A percentile compares a stretch with the other conserved stretches of the same genome.
These are phyloP conservation scores for Sporothrix humicola DNA, from an alignment of 2,329 filamentous ascomycete species.

Conservation along the genomic window DNA sequence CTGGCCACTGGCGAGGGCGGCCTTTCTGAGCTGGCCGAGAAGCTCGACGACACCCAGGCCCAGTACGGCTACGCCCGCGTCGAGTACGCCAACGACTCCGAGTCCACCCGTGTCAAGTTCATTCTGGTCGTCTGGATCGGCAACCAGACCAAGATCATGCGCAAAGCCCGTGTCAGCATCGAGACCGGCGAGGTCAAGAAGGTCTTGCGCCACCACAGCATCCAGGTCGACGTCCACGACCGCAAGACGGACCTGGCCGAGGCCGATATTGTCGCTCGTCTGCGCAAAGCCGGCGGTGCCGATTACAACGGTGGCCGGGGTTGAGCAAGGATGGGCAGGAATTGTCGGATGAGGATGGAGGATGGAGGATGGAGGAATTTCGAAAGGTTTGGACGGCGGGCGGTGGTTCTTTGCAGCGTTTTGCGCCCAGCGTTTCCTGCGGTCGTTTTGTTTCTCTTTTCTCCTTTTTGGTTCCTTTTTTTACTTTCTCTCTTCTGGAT, in stretches of 20 bases:
- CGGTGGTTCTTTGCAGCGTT: conserved; percentile 24
- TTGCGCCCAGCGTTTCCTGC: conserved; percentile 22
- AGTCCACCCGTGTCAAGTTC: conserved; percentile 72
- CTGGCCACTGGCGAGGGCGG: conserved; percentile 65
- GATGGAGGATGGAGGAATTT: not conserved
- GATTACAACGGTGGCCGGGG: conserved; percentile 73
- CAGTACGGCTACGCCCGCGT: conserved; percentile 70
- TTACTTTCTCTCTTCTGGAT: not conserved
- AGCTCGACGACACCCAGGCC: conserved; percentile 64
- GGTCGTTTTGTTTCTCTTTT: not conserved
- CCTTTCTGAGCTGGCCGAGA: conserved; percentile 60
- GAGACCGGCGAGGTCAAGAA: conserved; percentile 70
- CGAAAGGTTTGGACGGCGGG: not conserved
- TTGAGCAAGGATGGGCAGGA: conserved; percentile 39
- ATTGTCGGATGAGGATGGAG: not conserved
- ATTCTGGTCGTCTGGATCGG: conserved; percentile 72
- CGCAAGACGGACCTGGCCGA: conserved; percentile 63
- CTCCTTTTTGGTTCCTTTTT: not conserved
- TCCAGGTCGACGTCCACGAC: conserved; percentile 67
- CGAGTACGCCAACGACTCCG: conserved; percentile 74
- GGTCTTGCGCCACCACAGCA: conserved; percentile 67
- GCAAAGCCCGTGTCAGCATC: conserved; percentile 71
- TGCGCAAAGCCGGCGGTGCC: conserved; percentile 71
- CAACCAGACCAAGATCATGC: conserved; percentile 68
- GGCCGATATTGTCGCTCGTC: conserved; percentile 62